Evolutionary conservation across 768 basidiomycete species (phyloP), one percentile per base, ranked within the genome.

Genomic region (Tylopilus rubrobrunneus): DNA sequence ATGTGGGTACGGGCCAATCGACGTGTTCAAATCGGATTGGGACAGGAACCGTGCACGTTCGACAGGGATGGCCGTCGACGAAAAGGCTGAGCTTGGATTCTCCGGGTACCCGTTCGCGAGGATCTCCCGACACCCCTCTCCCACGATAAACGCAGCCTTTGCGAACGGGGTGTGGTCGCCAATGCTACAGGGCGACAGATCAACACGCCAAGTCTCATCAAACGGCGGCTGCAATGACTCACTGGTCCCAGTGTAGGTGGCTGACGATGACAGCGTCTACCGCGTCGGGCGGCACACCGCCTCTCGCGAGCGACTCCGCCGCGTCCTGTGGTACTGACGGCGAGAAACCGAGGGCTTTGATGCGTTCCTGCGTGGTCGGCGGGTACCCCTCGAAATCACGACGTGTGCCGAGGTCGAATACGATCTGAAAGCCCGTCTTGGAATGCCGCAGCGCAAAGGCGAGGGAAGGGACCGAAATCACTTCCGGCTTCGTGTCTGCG

Each of bases 341-440:
- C 15, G 36, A 37, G 15, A 7, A 37, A 2, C n/a, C n/a, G 17
- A 37, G 15, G 19, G 31, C 27, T 23, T 61, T 25, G 62, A 60
- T 21, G 48, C 8, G 57, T 51, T 52, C 59, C 72, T 6, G 67
- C 42, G 66, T 53, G 0, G 51, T 60, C 0, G 76, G 76, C 0
- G 78, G 73, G 48, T 70, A 34, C 34, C 11, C 9, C 11, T 34
- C 34, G 34, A 14, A 3, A 75, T 5, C 67, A 71, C 68, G 56
- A 84, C 77, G 41, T 73, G 72, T 70, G 9, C 83, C 83, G 19
- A 85, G 74, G 54, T 85, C 85, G 56, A 85, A 84, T 0, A 83
- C 56, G 49, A 81, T 64, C 68, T 1, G 70, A 11, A 68, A 62
- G 3, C 68, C 64, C 2, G 63, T 73, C n/a, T 57, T 53, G 2